phyloP scores from a whole-genome alignment of 2,329 filamentous ascomycete species.

The Aspergillus thermomutatus region DNA sequence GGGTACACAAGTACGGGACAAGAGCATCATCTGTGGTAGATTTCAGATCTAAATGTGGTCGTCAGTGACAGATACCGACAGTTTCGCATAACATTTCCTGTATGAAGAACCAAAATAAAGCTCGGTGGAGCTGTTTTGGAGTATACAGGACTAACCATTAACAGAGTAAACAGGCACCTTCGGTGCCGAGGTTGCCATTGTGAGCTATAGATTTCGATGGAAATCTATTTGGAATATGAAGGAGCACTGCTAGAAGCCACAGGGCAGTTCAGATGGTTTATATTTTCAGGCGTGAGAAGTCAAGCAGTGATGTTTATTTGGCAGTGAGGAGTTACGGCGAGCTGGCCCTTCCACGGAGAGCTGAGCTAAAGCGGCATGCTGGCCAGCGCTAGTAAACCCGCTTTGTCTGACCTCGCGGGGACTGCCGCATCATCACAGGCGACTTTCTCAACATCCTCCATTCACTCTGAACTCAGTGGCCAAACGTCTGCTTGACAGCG shows the following conservation, averaged over 20 bases:
- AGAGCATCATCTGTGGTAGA: slow-evolving; percentile 95
- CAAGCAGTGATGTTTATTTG: background rate
- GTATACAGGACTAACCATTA: slow-evolving; percentile 35
- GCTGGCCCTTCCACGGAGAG: slow-evolving; percentile 30
- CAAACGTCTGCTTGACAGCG: background rate
- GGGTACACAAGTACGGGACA: slow-evolving; percentile 84
- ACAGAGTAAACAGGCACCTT: slow-evolving; percentile 46
- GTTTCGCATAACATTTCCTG: background rate
- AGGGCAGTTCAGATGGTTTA: background rate
- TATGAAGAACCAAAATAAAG: slow-evolving; percentile 2
- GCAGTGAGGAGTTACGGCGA: slow-evolving; percentile 30
- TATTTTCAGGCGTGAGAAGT: background rate
- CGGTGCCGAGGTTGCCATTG: slow-evolving; percentile 26
- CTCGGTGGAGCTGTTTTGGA: background rate
- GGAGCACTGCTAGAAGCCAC: background rate
- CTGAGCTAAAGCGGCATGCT: slow-evolving; percentile 22
- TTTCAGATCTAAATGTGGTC: slow-evolving; percentile 69
- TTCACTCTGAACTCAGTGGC: background rate
- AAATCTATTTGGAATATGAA: background rate
- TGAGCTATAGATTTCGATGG: background rate
- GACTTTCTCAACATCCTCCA: background rate
- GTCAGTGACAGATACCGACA: slow-evolving; percentile 7
- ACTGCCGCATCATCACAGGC: background rate
- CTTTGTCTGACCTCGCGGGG: slow-evolving; percentile 13
- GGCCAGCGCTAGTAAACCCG: slow-evolving; percentile 9